Conservation (phyloP, 2,329 filamentous ascomycete species). For the Neofusicoccum laricinum region DNA sequence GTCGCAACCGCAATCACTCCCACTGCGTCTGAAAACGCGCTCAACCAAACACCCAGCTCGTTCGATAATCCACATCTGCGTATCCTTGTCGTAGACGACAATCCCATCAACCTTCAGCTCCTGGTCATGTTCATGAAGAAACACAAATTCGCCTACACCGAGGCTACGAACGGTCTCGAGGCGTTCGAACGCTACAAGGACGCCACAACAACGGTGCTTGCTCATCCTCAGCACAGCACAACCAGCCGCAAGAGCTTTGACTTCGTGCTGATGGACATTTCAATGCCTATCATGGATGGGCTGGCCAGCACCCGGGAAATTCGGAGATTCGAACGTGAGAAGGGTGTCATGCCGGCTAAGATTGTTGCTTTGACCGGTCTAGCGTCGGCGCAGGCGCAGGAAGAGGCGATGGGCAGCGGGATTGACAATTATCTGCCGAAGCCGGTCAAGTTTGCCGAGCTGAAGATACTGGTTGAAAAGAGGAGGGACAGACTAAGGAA, state of each 20-base stretch:
- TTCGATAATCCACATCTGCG: conserved; percentile 9
- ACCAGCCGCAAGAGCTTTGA: conserved; percentile 22
- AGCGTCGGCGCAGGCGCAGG: conserved; percentile 48
- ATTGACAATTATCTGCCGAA: conserved; percentile 56
- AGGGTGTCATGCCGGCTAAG: conserved; percentile 40
- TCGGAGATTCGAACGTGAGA: conserved; percentile 45
- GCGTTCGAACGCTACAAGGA: conserved; percentile 33
- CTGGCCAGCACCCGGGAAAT: conserved; percentile 50
- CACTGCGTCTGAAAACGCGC: not conserved
- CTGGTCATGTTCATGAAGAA: conserved; percentile 37
- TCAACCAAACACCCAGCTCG: not conserved
- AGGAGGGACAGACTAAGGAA: not conserved
- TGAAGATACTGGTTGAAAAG: conserved; percentile 38
- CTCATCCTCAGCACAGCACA: conserved; percentile 9
- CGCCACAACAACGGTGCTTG: not conserved
- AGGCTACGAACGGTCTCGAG: conserved; percentile 36
- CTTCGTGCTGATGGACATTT: conserved; percentile 48
- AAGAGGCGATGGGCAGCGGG: conserved; percentile 52
- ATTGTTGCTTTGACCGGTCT: conserved; percentile 55
- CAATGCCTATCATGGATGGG: conserved; percentile 57
- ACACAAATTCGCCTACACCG: conserved; percentile 31
- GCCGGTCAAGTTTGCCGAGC: conserved; percentile 45
- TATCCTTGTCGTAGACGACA: conserved; percentile 39
- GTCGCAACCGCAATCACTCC: not conserved
- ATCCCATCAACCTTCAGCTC: conserved; percentile 39